Evolutionary conservation across 78 protist genomes (phyloP).

Genomic region (Cyanophora paradoxa): DNA sequence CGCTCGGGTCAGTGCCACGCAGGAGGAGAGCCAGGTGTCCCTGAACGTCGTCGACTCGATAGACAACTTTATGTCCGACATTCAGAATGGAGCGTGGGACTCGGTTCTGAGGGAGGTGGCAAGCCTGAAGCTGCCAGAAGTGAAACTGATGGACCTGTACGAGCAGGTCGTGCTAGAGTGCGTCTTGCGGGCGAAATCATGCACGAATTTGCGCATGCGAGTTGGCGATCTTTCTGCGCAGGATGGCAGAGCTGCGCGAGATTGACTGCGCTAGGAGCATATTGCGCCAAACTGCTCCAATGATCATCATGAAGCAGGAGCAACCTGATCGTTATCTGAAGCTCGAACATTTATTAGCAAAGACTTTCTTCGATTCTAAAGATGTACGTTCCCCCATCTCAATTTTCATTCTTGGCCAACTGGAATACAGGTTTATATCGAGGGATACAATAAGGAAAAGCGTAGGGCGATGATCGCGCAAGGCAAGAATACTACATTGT

Average conservation of each 20-base stretch:
- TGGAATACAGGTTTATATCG: too few species aligned
- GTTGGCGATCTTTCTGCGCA: too few species aligned
- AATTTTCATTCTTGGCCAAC: too few species aligned
- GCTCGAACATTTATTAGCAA: slow-evolving; percentile 34
- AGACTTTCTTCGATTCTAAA: slow-evolving; percentile 25
- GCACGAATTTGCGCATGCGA: too few species aligned
- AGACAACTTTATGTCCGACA: slow-evolving; percentile 44
- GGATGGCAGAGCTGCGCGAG: slow-evolving; percentile 33
- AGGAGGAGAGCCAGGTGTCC: slow-evolving; percentile 44
- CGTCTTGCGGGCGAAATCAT: neutral
- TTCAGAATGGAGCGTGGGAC: slow-evolving; percentile 74
- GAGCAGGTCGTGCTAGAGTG: slow-evolving; percentile 59
- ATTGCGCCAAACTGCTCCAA: slow-evolving; percentile 49
- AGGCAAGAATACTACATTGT: too few species aligned
- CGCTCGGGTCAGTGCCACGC: too few species aligned
- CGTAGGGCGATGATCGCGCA: slow-evolving; percentile 6
- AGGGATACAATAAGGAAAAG: slow-evolving; percentile 3
- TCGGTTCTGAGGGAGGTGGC: slow-evolving; percentile 42
- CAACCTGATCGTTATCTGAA: slow-evolving; percentile 27
- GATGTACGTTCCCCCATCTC: too few species aligned
- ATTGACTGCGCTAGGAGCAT: slow-evolving; percentile 38
- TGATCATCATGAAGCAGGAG: slow-evolving; percentile 25
- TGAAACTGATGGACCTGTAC: slow-evolving; percentile 39
- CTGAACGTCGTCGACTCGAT: slow-evolving; percentile 57
- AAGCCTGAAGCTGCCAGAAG: slow-evolving; percentile 34